Evolutionary conservation across 345 rosid genomes (phyloP), one percentile per base, ranked within the genome.

Genomic region (Citrus glauca): DNA sequence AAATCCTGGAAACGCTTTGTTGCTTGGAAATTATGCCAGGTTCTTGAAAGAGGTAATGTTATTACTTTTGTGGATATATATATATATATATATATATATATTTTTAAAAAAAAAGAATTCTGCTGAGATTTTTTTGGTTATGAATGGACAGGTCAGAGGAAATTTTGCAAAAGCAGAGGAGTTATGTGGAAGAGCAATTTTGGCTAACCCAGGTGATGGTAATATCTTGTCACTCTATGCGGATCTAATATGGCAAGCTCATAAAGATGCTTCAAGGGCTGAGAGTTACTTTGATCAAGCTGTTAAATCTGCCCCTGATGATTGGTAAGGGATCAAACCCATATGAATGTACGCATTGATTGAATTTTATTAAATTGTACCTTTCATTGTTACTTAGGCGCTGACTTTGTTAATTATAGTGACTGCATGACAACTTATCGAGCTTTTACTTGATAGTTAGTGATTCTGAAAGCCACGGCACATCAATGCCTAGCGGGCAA

Each of bases 21-120:
- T 89, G 62, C 88, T 88, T 20, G 92, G 89, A 65, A 92, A 91
- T 81, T 91, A 91, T 78, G 94, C 94, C 16, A 89, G 70, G 84
- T 88, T 89, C 78, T 83, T 91, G 85, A 91, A 88, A 88, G 93
- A 91, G 89, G 95, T 89, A 75, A 56, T 20, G 9, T 7, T 7
- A 20, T 56, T n/a, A 56, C 3, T n/a, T 56, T 19, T 20, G 61
- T 7, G 5, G 14, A 45, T 53, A 16, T 50, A 25, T 25, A 25
- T 25, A 25, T 25, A 25, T 25, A 25, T 25, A 25, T 25, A 25
- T 25, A 25, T 25, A 25, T 25, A 25, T 25, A n/a, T 33, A 4
- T 5, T 33, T 33, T 33, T 3, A 32, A 32, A 32, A 3, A 33
- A 33, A 35, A 35, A 35, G 20, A 48, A 9, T 74, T 25, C 50